These are phyloP conservation scores for Cryptococcus jaspeensis DNA, from an alignment of 1,284 basidiomycete species.

Conservation along the genomic window DNA sequence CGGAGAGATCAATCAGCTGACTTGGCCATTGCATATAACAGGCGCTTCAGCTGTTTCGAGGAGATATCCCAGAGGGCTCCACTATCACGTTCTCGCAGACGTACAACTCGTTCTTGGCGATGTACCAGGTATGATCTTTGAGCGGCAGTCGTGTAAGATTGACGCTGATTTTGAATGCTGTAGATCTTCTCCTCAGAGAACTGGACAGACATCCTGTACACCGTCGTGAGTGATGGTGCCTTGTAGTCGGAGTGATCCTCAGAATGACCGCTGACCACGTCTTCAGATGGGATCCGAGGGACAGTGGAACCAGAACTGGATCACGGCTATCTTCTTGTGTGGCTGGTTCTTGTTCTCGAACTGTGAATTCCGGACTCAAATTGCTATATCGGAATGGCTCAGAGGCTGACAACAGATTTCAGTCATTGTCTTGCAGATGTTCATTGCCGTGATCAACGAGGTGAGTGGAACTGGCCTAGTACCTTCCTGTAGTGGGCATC, in stretches of 20 bases:
- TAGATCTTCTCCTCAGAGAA: conserved; percentile 93
- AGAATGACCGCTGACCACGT: neutral
- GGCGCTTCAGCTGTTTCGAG: conserved; percentile 60
- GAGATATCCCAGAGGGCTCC: conserved; percentile 61
- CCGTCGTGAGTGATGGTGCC: conserved; percentile 52
- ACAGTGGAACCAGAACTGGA: conserved; percentile 66
- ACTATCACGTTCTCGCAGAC: conserved; percentile 82
- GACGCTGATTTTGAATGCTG: conserved; percentile 1
- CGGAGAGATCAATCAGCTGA: neutral
- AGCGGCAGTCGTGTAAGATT: neutral
- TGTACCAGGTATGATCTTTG: conserved; percentile 62
- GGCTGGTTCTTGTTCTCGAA: conserved; percentile 92
- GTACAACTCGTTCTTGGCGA: conserved; percentile 82
- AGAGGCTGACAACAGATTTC: neutral
- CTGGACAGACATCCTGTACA: conserved; percentile 84
- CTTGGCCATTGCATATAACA: conserved; percentile 10
- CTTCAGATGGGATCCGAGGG: conserved; percentile 58
- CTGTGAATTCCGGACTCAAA: conserved; percentile 65
- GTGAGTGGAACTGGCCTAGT: conserved; percentile 23
- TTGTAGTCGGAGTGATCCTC: neutral
- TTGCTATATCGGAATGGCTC: conserved; percentile 1
- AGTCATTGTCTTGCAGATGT: conserved; percentile 97
- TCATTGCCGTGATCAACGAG: conserved; percentile 97
- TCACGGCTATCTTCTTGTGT: conserved; percentile 73
- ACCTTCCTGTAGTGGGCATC: too few relatives aligned